Evolutionary conservation across 2,329 filamentous ascomycete genomes (phyloP).

Genomic region (Epichloe gansuensis): DNA sequence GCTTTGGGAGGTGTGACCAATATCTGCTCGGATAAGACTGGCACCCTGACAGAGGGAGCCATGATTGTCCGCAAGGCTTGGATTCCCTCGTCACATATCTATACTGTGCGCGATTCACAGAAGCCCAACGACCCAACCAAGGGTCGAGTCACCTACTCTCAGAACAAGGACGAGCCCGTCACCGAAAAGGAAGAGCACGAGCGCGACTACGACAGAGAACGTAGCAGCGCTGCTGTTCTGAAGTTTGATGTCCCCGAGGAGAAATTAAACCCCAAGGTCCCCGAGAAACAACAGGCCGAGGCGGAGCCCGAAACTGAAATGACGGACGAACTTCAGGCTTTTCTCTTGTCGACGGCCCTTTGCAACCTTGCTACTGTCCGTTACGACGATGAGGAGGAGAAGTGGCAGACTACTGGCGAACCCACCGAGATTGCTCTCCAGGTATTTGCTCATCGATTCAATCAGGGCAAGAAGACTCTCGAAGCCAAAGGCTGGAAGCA

Average conservation of each 20-base stretch:
- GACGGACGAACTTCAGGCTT: constrained; percentile 37
- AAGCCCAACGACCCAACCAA: constrained; percentile 49
- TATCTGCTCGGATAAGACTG: constrained; percentile 64
- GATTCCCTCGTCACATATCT: constrained; percentile 44
- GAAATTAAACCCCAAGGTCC: constrained; percentile 29
- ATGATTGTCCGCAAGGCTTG: constrained; percentile 59
- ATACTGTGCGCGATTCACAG: constrained; percentile 49
- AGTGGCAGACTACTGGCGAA: constrained; percentile 57
- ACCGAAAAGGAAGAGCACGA: constrained; percentile 26
- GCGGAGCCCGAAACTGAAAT: constrained; percentile 30
- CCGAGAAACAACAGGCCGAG: constrained; percentile 14
- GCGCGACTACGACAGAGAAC: constrained; percentile 46
- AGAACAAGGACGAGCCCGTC: constrained; percentile 21
- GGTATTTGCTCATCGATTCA: constrained; percentile 60
- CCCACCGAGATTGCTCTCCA: constrained; percentile 68
- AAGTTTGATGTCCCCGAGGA: constrained; percentile 52
- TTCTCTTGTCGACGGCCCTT: constrained; percentile 45
- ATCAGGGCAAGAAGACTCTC: constrained; percentile 41
- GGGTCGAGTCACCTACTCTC: constrained; percentile 38
- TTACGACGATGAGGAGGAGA: constrained; percentile 38
- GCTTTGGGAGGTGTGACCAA: constrained; percentile 60
- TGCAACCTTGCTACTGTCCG: constrained; percentile 54
- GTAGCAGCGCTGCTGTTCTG: constrained; percentile 46
- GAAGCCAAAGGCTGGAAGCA: constrained; percentile 46
- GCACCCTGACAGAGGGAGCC: constrained; percentile 55